Conservation (phyloP, 805 yeast genomes). For the Saturnispora sekii region DNA sequence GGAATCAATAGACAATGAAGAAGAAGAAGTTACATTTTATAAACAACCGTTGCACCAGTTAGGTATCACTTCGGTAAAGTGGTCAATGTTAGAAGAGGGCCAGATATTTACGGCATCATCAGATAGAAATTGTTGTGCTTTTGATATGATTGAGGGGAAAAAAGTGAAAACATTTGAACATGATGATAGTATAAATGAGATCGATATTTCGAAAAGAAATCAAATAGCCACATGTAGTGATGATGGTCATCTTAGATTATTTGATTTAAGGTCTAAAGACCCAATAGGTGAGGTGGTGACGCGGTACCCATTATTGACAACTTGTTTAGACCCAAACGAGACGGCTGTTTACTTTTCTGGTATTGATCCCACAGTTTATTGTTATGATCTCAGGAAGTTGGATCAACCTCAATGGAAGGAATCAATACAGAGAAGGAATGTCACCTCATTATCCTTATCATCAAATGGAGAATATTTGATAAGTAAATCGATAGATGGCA, state of each 20-base stretch:
- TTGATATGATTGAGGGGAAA: constrained; percentile 52
- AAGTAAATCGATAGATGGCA: constrained; percentile 48
- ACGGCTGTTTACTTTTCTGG: constrained; percentile 48
- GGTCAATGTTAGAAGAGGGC: constrained; percentile 38
- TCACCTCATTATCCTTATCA: constrained; percentile 46
- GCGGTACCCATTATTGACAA: constrained; percentile 45
- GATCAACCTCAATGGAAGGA: constrained; percentile 37
- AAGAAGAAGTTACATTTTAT: not conserved
- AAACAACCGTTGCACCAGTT: constrained; percentile 36
- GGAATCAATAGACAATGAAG: not conserved
- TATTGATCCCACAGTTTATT: constrained; percentile 52
- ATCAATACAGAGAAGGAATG: constrained; percentile 36
- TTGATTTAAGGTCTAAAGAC: constrained; percentile 56
- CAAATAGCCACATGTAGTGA: constrained; percentile 48
- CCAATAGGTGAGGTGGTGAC: constrained; percentile 27
- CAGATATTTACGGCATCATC: constrained; percentile 45
- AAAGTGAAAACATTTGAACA: constrained; percentile 41
- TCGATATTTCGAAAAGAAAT: constrained; percentile 29
- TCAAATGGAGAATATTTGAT: constrained; percentile 31
- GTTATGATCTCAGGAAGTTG: constrained; percentile 46
- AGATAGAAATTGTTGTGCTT: constrained; percentile 49
- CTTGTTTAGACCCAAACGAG: constrained; percentile 31
- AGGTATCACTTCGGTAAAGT: constrained; percentile 51
- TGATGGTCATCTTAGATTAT: constrained; percentile 47
- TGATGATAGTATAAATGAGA: constrained; percentile 41